Percentiles rank a stretch among this genome's conserved stretches.
Evolutionary conservation across 805 yeast genomes (phyloP).

Genomic region (Cyberlindnera petersonii): DNA sequence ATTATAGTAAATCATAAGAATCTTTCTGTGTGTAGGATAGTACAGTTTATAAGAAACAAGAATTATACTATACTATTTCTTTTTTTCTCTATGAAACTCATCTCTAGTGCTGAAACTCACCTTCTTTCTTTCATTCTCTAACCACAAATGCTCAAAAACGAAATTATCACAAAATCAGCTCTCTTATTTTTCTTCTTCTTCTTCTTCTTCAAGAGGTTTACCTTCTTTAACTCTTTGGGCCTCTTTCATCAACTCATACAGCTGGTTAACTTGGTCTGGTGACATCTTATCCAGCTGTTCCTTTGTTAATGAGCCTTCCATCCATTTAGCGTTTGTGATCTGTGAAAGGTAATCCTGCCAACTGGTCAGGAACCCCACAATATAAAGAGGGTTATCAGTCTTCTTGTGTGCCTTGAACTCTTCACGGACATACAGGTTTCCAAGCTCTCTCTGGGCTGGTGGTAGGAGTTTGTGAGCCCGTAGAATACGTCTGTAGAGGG

Average conservation of each 20-base stretch:
- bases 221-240: slow-evolving; percentile 34
- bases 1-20: no score
- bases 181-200: neutral
- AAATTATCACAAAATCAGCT: neutral
- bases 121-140: no score
- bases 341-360: slow-evolving; percentile 84
- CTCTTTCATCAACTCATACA: slow-evolving; percentile 76
- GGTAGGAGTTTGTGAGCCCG: slow-evolving; percentile 77
- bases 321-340: slow-evolving; percentile 62
- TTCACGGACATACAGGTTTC: slow-evolving; percentile 83
- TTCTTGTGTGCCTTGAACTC: slow-evolving; percentile 84
- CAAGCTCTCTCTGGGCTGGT: slow-evolving; percentile 65
- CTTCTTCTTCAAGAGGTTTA: slow-evolving; percentile 4
- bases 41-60: no score
- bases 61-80: no score
- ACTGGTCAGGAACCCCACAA: slow-evolving; percentile 86
- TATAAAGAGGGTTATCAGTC: slow-evolving; percentile 86
- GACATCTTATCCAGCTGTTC: slow-evolving; percentile 75
- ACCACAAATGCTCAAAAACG: neutral
- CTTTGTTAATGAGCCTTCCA: slow-evolving; percentile 55
- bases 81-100: no score
- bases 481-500: slow-evolving; percentile 72
- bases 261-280: slow-evolving; percentile 83
- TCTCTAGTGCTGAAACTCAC: no score
- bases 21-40: no score